These are phyloP conservation scores for Prunus salicina DNA, from an alignment of 306 rosid genomes.

Conservation along the genomic window DNA sequence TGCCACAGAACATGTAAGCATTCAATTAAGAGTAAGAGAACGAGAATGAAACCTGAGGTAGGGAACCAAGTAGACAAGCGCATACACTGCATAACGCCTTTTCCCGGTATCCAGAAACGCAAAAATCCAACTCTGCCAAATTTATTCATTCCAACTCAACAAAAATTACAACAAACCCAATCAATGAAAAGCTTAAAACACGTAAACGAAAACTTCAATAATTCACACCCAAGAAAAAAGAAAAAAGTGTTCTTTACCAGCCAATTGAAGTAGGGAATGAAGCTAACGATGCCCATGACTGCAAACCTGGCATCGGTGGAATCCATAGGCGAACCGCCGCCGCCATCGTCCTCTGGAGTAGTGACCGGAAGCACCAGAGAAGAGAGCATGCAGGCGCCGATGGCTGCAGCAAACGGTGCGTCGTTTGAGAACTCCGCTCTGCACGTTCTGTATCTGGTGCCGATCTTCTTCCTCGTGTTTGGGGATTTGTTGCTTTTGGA, in stretches of 20 bases:
- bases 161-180: not conserved
- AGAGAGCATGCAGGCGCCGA: conserved; percentile 77
- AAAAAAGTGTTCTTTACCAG: conserved; percentile 38
- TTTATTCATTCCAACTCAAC: conserved; percentile 1
- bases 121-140: conserved; percentile 79
- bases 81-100: conserved; percentile 69
- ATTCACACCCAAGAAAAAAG: not conserved
- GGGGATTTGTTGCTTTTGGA: not conserved
- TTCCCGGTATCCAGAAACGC: conserved; percentile 86
- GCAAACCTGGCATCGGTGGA: conserved; percentile 70
- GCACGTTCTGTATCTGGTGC: conserved; percentile 21
- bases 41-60: conserved; percentile 59
- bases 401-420: conserved; percentile 77
- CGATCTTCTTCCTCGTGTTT: conserved; percentile 16
- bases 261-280: conserved; percentile 98
- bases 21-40: not conserved
- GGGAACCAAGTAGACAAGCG: conserved; percentile 80
- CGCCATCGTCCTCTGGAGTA: conserved; percentile 29
- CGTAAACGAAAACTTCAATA: not conserved
- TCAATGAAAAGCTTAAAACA: not conserved
- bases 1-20: not conserved
- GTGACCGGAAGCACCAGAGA: conserved; percentile 54
- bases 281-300: conserved; percentile 74
- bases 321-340: conserved; percentile 45
- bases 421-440: conserved; percentile 57